Conservation (phyloP, 1,284 basidiomycete species). For the Earliella scabrosa region DNA sequence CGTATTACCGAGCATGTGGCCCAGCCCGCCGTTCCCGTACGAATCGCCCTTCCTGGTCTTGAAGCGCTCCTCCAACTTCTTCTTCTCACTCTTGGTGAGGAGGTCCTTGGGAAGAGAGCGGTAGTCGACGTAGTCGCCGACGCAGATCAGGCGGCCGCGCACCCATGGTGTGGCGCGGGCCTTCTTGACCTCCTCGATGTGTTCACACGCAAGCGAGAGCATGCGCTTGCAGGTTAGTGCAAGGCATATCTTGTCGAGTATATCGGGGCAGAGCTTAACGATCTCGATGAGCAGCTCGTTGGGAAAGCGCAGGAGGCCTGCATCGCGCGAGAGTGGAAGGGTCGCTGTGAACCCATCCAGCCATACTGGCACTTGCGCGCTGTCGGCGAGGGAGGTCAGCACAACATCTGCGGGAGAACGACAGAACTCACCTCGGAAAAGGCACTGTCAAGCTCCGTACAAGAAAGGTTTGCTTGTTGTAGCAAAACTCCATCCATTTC, state of each 20-base stretch:
- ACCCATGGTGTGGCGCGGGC: neutral
- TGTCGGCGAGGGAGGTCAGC: neutral
- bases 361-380: neutral
- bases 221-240: neutral
- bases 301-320: neutral
- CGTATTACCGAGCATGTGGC: neutral
- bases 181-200: neutral
- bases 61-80: neutral
- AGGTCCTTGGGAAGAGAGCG: neutral
- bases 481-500: neutral
- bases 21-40: neutral
- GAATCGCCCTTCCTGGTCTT: neutral
- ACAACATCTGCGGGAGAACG: too few relatives aligned
- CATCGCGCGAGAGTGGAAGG: neutral
- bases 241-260: neutral
- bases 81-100: neutral
- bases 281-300: constrained; percentile 1
- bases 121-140: neutral
- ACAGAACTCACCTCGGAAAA: neutral
- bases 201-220: neutral
- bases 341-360: neutral
- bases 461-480: neutral
- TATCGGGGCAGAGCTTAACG: neutral
- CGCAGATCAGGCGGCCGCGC: neutral
- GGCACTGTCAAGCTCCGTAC: neutral